A percentile compares a stretch with the other conserved stretches of the same genome.
These are phyloP conservation scores for Cladosporium sp. DNA, from an alignment of 2,329 filamentous ascomycete genomes.

Conservation along the genomic window DNA sequence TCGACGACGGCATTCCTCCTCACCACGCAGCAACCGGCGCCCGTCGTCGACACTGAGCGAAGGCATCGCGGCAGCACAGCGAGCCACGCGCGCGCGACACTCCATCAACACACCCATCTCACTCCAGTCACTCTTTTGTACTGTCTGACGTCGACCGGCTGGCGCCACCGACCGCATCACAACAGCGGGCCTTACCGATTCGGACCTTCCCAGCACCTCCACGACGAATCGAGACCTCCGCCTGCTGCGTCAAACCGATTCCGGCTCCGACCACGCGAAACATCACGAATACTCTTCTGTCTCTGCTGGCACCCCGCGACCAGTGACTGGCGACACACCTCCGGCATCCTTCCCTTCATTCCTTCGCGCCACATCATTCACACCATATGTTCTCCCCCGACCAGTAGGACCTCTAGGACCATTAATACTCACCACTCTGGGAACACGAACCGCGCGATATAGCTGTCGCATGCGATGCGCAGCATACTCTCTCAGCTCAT, in stretches of 20 bases:
- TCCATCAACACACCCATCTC: constrained; percentile 3
- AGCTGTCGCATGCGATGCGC: constrained; percentile 22
- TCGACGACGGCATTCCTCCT: too few relatives aligned
- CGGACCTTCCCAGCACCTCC: neutral
- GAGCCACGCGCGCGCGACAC: neutral
- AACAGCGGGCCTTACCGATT: constrained; percentile 1
- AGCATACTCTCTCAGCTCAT: constrained; percentile 27
- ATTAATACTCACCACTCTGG: neutral
- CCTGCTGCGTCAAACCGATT: constrained; percentile 1
- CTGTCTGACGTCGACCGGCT: neutral
- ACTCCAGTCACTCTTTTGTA: constrained; percentile 11
- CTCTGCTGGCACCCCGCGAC: neutral
- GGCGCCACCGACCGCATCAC: neutral
- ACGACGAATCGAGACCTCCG: constrained; percentile 3
- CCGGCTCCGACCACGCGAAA: neutral
- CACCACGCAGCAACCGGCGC: too few relatives aligned
- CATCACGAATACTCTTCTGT: neutral
- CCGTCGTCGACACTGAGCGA: too few relatives aligned
- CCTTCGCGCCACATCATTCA: neutral
- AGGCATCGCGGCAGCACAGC: too few relatives aligned
- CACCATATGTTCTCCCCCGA: constrained; percentile 3
- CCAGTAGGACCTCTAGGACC: constrained; percentile 1
- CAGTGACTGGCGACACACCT: neutral
- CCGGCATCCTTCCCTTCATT: constrained; percentile 2
- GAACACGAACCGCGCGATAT: neutral